Conservation (phyloP, 2,329 filamentous ascomycete species). For the Penicillium griseofulvum region DNA sequence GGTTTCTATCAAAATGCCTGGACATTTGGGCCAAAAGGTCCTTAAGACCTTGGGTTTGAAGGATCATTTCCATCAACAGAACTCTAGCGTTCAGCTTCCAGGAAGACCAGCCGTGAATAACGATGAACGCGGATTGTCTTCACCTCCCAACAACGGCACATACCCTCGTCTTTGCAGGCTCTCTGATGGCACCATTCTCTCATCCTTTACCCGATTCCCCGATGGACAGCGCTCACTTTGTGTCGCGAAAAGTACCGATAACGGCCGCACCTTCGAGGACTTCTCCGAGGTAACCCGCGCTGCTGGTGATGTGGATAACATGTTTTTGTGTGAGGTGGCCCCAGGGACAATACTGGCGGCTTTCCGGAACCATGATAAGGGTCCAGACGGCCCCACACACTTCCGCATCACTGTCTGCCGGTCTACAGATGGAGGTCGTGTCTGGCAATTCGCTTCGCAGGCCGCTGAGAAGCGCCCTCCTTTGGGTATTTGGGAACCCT, state of each 20-base stretch:
- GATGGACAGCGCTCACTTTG: slow-evolving; percentile 40
- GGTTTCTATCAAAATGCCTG: slow-evolving; percentile 20
- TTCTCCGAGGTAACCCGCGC: slow-evolving; percentile 47
- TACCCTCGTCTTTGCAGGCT: slow-evolving; percentile 50
- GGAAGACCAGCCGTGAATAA: slow-evolving; percentile 24
- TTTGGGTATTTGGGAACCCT: slow-evolving; percentile 51
- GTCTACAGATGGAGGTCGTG: slow-evolving; percentile 44
- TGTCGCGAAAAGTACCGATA: slow-evolving; percentile 47
- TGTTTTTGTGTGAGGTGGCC: slow-evolving; percentile 45
- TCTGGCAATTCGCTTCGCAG: slow-evolving; percentile 47
- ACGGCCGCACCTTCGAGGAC: slow-evolving; percentile 41
- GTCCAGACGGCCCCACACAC: slow-evolving; percentile 37
- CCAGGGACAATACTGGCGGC: slow-evolving; percentile 43
- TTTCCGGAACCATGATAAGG: slow-evolving; percentile 50
- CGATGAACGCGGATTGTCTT: slow-evolving; percentile 36
- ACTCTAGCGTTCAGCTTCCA: slow-evolving; percentile 7
- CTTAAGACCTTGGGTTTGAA: slow-evolving; percentile 30
- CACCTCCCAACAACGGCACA: slow-evolving; percentile 41
- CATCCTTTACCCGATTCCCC: slow-evolving; percentile 45
- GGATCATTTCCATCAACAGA: slow-evolving; percentile 8
- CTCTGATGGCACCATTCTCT: slow-evolving; percentile 47
- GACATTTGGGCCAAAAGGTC: slow-evolving; percentile 33
- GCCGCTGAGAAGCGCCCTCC: slow-evolving; percentile 43
- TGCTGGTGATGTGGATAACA: slow-evolving; percentile 48
- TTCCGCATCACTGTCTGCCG: slow-evolving; percentile 53